A percentile compares a stretch with the other conserved stretches of the same genome.
phyloP scores from a whole-genome alignment of 805 yeast species.

The Saccharomyces jurei region DNA sequence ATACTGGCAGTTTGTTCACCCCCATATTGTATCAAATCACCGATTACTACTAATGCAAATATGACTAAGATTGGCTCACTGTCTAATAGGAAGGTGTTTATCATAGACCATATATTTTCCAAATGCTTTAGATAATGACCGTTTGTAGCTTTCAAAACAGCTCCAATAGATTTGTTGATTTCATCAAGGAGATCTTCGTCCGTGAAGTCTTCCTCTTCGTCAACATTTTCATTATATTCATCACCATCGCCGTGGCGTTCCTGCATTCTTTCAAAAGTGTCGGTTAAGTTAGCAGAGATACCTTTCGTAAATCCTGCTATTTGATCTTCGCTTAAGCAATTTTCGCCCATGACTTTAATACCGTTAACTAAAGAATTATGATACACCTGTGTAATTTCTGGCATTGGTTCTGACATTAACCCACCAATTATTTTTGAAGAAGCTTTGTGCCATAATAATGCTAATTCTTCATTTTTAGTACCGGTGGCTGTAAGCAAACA shows the following conservation, averaged over 20 bases:
- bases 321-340: slow-evolving; percentile 48
- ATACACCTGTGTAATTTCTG: slow-evolving; percentile 72
- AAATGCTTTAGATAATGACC: slow-evolving; percentile 55
- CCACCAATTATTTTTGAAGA: slow-evolving; percentile 60
- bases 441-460: slow-evolving; percentile 64
- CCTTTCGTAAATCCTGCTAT: slow-evolving; percentile 50
- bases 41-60: slow-evolving; percentile 72
- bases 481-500: slow-evolving; percentile 48
- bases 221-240: slow-evolving; percentile 80
- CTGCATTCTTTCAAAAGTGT: slow-evolving; percentile 61
- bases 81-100: slow-evolving; percentile 52
- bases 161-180: slow-evolving; percentile 63
- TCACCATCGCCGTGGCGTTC: slow-evolving; percentile 70
- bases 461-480: slow-evolving; percentile 47
- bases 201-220: slow-evolving; percentile 72
- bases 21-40: slow-evolving; percentile 73
- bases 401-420: slow-evolving; percentile 69
- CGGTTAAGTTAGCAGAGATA: slow-evolving; percentile 52
- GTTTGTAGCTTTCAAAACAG: slow-evolving; percentile 58
- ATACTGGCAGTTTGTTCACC: slow-evolving; percentile 61
- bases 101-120: slow-evolving; percentile 53
- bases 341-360: slow-evolving; percentile 58
- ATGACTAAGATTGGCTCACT: slow-evolving; percentile 60
- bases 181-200: slow-evolving; percentile 90
- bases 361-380: slow-evolving; percentile 65